Evolutionary conservation across 371 early-diverging fungal species (phyloP), one percentile per base, ranked within the genome.

Genomic region (Mortierella sp.): DNA sequence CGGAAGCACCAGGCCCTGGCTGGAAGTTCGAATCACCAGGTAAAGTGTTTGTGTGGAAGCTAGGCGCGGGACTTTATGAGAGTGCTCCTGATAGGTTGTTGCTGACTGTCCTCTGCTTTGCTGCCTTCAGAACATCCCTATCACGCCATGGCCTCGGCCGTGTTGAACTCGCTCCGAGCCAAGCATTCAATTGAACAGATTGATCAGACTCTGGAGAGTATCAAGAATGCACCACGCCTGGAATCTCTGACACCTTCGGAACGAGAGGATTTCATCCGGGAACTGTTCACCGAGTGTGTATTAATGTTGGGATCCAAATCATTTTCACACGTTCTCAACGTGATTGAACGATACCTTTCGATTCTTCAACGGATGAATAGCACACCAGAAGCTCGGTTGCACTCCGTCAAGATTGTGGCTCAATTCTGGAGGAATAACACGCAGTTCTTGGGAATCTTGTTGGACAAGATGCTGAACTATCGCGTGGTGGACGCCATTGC

Each of bases 391-490:
- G 85, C 71, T 16, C 82, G 85, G 47, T 63, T 88, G 24, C 90
- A 92, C 52, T 91, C 92, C 1, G 91, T 95, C 13, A 80, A 86
- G 56, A 90, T 91, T 56, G 88, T 92, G 10, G 88, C 90, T 22
- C 81, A 85, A 22, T 96, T 95, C 79, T 98, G 96, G 96, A 79
- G 79, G 51, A 78, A 86, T 24, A 93, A 94, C 68, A 88, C 92
- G n/a, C 90, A 90, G 88, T 94, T 95, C 74, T 67, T 94, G 71
- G 94, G 92, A 16, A 95, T 98, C 60, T 78, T 94, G 31, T 73
- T 96, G 64, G 96, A 95, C 77, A 95, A 96, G 80, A 83, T 96
- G 60, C 79, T 95, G 57, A 96, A 94, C 76, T 98, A 98, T 82
- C 90, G 95, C 46, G 88, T 98, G 5, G 85, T 97, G 55, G 95